Percentiles rank a stretch among this genome's conserved stretches.
Conservation (phyloP, 805 yeast genomes). For the Grigorovia transvaalensis region DNA sequence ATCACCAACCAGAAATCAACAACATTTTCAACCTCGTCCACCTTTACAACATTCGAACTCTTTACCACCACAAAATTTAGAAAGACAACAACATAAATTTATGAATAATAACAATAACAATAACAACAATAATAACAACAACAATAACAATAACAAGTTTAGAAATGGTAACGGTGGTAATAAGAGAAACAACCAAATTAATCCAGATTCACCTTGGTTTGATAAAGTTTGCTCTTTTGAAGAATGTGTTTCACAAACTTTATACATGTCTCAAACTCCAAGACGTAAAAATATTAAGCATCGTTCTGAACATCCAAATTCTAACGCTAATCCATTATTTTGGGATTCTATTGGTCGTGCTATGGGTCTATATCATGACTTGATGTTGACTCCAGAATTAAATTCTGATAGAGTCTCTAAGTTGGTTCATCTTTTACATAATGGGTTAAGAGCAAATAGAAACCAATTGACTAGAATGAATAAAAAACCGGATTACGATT, state of each 20-base stretch:
- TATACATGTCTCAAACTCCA: constrained; percentile 28
- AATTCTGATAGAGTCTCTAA: constrained; percentile 38
- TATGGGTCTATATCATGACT: constrained; percentile 40
- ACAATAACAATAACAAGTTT: constrained; percentile 7
- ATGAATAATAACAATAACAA: constrained; percentile 7
- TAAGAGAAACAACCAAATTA: constrained; percentile 13
- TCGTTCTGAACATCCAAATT: constrained; percentile 28
- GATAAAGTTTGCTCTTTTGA: constrained; percentile 43
- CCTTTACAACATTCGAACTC: not conserved
- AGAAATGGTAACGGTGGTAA: constrained; percentile 6
- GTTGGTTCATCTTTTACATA: constrained; percentile 42
- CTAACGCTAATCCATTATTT: constrained; percentile 36
- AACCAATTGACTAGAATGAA: constrained; percentile 43
- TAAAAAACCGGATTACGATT: constrained; percentile 51
- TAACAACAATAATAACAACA: constrained; percentile 7
- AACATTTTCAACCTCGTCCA: not conserved
- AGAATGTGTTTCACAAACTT: constrained; percentile 34
- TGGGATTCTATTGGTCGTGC: constrained; percentile 45
- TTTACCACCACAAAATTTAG: constrained; percentile 1
- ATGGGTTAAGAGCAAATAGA: constrained; percentile 47
- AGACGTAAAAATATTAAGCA: constrained; percentile 24
- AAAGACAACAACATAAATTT: constrained; percentile 9
- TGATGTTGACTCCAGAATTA: constrained; percentile 39
- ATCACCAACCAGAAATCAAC: constrained; percentile 7
- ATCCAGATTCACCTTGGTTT: constrained; percentile 37